A percentile compares a stretch with the other conserved stretches of the same genome.
Evolutionary conservation across 2,329 filamentous ascomycete species (phyloP).

Genomic region (Pyrenochaeta sp.): DNA sequence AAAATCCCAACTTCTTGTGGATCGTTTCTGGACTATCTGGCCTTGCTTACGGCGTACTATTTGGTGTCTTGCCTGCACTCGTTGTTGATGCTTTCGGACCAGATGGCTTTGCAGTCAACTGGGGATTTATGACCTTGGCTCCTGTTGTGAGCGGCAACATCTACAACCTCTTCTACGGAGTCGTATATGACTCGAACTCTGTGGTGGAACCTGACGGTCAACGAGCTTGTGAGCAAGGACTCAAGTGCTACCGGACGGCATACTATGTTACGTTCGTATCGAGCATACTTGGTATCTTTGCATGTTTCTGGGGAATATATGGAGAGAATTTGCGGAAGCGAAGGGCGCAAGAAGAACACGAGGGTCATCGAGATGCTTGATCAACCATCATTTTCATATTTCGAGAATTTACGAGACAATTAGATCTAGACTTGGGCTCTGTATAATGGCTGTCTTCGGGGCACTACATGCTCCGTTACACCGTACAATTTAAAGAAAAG

Average conservation of each 20-base stretch:
- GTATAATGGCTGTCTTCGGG: neutral
- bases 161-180: conserved; percentile 91
- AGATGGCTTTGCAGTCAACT: conserved; percentile 88
- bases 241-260: conserved; percentile 81
- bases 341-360: conserved; percentile 42
- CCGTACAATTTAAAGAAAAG: too few species aligned
- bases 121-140: conserved; percentile 92
- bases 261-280: conserved; percentile 81
- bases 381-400: neutral
- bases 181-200: conserved; percentile 82
- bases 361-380: conserved; percentile 42
- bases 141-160: conserved; percentile 88
- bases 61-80: conserved; percentile 91
- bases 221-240: conserved; percentile 77
- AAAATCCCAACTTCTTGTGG: conserved; percentile 78
- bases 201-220: conserved; percentile 73
- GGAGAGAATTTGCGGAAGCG: conserved; percentile 58
- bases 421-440: neutral
- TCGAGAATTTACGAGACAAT: neutral
- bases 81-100: conserved; percentile 90
- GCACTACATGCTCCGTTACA: too few species aligned
- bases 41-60: conserved; percentile 89
- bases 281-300: conserved; percentile 71
- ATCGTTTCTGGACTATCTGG: conserved; percentile 85
- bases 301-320: conserved; percentile 76